A percentile compares a stretch with the other conserved stretches of the same genome.
These are phyloP conservation scores for Podaxis sp. DNA, from an alignment of 768 basidiomycete genomes.

Conservation along the genomic window DNA sequence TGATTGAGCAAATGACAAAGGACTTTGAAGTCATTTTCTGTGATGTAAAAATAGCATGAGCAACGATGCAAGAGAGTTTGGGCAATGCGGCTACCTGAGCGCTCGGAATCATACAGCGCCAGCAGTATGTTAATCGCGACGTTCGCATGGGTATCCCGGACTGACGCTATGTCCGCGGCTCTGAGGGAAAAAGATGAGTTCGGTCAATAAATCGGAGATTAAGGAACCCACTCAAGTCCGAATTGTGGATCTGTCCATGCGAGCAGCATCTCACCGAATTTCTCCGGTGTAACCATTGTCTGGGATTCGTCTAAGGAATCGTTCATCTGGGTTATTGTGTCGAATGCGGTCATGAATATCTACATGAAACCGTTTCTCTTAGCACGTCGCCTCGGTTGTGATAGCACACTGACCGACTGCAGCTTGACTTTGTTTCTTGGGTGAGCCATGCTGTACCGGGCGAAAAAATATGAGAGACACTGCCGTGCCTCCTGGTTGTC, in stretches of 20 bases:
- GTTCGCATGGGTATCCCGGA: constrained; percentile 48
- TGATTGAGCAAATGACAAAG: constrained; percentile 65
- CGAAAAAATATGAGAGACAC: constrained; percentile 95
- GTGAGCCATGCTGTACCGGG: constrained; percentile 89
- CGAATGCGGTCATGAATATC: constrained; percentile 73
- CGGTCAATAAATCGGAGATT: constrained; percentile 4
- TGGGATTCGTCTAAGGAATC: constrained; percentile 70
- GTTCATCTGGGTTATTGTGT: constrained; percentile 55
- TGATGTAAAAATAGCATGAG: background rate
- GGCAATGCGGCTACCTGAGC: constrained; percentile 34
- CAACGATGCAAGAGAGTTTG: background rate
- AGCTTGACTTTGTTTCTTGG: constrained; percentile 72
- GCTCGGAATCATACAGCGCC: constrained; percentile 47
- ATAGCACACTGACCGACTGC: constrained; percentile 39
- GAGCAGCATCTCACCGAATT: constrained; percentile 76
- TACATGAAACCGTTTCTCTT: constrained; percentile 25
- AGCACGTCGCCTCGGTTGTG: background rate
- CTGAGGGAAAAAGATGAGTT: constrained; percentile 11
- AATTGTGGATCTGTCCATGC: constrained; percentile 89
- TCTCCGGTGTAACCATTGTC: constrained; percentile 69
- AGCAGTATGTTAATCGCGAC: constrained; percentile 56
- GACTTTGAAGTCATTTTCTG: constrained; percentile 63
- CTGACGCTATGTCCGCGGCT: constrained; percentile 21
- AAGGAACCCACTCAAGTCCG: constrained; percentile 38
- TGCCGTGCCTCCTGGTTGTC: constrained; percentile 87